phyloP scores from a whole-genome alignment of 2,329 filamentous ascomycete species.

The Pseudogymnoascus sp. region DNA sequence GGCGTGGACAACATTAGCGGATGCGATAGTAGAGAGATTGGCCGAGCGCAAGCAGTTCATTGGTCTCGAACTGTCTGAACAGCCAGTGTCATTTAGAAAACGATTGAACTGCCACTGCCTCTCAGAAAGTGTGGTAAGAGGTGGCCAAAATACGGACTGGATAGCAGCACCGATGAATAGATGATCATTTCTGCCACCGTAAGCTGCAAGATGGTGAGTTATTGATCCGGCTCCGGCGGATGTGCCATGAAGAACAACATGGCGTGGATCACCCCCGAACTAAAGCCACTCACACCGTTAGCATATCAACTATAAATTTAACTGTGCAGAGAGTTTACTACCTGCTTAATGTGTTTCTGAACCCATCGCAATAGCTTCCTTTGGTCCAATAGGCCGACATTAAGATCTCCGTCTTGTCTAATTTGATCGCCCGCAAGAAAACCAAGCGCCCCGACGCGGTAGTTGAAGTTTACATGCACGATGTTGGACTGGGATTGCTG shows the following conservation, averaged over 20 bases:
- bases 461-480: slow-evolving; percentile 54
- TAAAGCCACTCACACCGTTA: not conserved
- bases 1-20: slow-evolving; percentile 26
- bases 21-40: slow-evolving; percentile 28
- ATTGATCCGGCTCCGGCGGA: slow-evolving; percentile 37
- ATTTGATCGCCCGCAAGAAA: slow-evolving; percentile 53
- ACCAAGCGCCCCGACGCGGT: slow-evolving; percentile 53
- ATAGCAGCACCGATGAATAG: slow-evolving; percentile 18
- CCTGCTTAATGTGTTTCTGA: slow-evolving; percentile 46
- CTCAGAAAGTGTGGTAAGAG: slow-evolving; percentile 27
- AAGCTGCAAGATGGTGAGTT: slow-evolving; percentile 23
- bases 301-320: too few relatives aligned
- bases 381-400: slow-evolving; percentile 58
- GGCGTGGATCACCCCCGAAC: slow-evolving; percentile 35
- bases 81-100: slow-evolving; percentile 27
- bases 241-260: slow-evolving; percentile 37
- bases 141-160: slow-evolving; percentile 29
- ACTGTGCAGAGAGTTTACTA: too few relatives aligned
- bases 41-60: slow-evolving; percentile 30
- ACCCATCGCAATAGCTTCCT: slow-evolving; percentile 54
- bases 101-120: slow-evolving; percentile 32
- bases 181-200: slow-evolving; percentile 1
- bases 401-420: slow-evolving; percentile 47
- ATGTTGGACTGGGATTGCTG: slow-evolving; percentile 37
- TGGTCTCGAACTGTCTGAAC: slow-evolving; percentile 19